Conservation (phyloP, 805 yeast genomes). For the Candida peoriensis region DNA sequence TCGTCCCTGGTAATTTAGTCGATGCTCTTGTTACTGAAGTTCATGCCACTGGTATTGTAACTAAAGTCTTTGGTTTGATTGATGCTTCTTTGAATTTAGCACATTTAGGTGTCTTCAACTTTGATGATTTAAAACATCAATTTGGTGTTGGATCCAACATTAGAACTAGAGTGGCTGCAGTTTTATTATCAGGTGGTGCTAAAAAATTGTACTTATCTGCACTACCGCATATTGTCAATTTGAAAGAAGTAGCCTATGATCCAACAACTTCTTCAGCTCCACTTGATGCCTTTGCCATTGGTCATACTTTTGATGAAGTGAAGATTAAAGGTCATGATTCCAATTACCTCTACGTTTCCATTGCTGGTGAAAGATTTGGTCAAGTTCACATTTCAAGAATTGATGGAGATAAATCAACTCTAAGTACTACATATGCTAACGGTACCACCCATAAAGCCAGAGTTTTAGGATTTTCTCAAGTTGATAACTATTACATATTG, state of each 20-base stretch:
- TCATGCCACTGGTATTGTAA: conserved; percentile 56
- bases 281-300: conserved; percentile 69
- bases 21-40: conserved; percentile 65
- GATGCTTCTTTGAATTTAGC: conserved; percentile 66
- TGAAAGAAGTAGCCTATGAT: conserved; percentile 18
- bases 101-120: conserved; percentile 48
- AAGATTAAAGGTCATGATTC: conserved; percentile 57
- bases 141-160: conserved; percentile 63
- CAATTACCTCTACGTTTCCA: conserved; percentile 48
- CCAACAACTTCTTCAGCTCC: conserved; percentile 30
- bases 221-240: conserved; percentile 47
- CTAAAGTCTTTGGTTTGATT: conserved; percentile 69
- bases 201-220: conserved; percentile 62
- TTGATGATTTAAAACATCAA: conserved; percentile 50
- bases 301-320: conserved; percentile 56
- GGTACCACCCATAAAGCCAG: conserved; percentile 76
- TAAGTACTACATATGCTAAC: conserved; percentile 42
- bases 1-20: conserved; percentile 80
- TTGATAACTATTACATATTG: conserved; percentile 64
- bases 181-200: conserved; percentile 43
- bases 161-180: conserved; percentile 67
- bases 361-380: conserved; percentile 57
- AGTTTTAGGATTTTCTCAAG: conserved; percentile 59
- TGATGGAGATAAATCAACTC: conserved; percentile 37
- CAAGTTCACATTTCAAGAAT: conserved; percentile 76